phyloP scores from a whole-genome alignment of 257 asterid genomes.

The Agastache rugosa region DNA sequence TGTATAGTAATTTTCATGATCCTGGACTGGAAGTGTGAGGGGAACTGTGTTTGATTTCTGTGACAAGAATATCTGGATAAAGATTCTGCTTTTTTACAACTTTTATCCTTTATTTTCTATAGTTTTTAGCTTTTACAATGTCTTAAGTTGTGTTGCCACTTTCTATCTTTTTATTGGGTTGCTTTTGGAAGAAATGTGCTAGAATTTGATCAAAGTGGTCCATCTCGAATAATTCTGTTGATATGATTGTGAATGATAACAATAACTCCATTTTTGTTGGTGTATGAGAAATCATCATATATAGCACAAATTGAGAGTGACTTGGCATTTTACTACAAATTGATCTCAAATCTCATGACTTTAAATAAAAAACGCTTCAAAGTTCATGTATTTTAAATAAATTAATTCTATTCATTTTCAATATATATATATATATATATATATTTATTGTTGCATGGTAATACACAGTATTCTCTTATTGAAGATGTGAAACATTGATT shows the following conservation, averaged over 20 bases:
- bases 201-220: conserved; percentile 23
- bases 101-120: conserved; percentile 2
- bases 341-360: neutral
- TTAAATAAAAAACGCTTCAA: neutral
- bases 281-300: neutral
- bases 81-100: conserved; percentile 32
- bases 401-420: too few species aligned
- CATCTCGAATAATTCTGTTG: conserved; percentile 24
- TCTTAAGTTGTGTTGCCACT: conserved; percentile 1
- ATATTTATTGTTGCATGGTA: too few species aligned
- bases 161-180: conserved; percentile 4
- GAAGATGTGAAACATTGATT: too few species aligned
- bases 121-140: neutral
- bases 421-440: too few species aligned
- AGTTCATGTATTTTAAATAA: too few species aligned
- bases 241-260: conserved; percentile 36
- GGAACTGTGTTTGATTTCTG: conserved; percentile 28
- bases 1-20: conserved; percentile 16
- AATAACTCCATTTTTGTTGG: conserved; percentile 26
- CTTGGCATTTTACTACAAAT: neutral
- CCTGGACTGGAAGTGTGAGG: conserved; percentile 35
- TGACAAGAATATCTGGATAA: conserved; percentile 31
- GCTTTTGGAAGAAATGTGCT: conserved; percentile 32
- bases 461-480: too few species aligned
- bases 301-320: conserved; percentile 21